A percentile compares a stretch with the other conserved stretches of the same genome.
phyloP scores from a whole-genome alignment of 106 monocot genomes.

The Posidonia australis region DNA sequence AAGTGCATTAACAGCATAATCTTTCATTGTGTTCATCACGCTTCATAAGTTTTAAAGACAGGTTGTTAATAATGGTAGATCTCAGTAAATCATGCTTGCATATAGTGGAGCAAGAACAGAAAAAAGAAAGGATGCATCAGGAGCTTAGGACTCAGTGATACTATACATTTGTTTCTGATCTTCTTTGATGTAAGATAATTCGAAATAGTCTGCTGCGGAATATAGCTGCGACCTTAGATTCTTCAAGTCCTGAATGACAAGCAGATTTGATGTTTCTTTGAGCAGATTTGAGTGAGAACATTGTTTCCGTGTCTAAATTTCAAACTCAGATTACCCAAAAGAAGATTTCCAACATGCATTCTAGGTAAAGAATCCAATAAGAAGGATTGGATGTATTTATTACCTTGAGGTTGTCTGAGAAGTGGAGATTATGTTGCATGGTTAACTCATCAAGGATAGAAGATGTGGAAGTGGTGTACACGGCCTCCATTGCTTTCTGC shows the following conservation, averaged over 20 bases:
- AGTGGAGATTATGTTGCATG: conserved; percentile 49
- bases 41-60: conserved; percentile 23
- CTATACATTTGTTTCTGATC: conserved; percentile 73
- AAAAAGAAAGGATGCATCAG: background rate
- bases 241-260: conserved; percentile 60
- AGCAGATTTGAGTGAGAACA: too few species aligned
- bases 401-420: conserved; percentile 77
- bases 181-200: conserved; percentile 60
- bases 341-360: background rate
- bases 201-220: conserved; percentile 94
- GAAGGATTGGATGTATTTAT: background rate
- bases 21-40: conserved; percentile 74
- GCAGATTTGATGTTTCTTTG: background rate
- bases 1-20: conserved; percentile 76
- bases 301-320: too few species aligned
- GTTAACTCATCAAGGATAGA: conserved; percentile 44
- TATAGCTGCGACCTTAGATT: conserved; percentile 67
- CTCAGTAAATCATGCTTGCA: too few species aligned
- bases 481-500: conserved; percentile 17
- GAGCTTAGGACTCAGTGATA: background rate
- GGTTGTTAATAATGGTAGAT: too few species aligned
- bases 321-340: background rate
- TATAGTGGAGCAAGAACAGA: too few species aligned
- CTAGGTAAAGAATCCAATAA: background rate
- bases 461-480: conserved; percentile 21